Percentiles rank a stretch among this genome's conserved stretches.
These are phyloP conservation scores for Bonia amplexicaulis DNA, from an alignment of 176 grass and related monocot genomes.

Conservation along the genomic window DNA sequence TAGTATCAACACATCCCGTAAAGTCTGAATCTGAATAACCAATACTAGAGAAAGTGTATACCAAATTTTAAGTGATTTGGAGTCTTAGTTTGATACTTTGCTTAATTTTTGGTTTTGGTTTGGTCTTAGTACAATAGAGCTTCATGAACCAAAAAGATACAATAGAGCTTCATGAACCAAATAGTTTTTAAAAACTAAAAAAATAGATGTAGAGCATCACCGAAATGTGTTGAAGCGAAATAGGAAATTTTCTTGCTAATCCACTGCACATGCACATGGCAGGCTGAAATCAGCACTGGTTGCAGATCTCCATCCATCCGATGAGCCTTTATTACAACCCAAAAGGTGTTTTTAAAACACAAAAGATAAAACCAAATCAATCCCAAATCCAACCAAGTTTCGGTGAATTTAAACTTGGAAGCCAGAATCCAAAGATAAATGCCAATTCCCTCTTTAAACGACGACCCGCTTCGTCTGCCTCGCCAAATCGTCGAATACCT, in stretches of 20 bases:
- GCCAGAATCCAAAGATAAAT: background rate
- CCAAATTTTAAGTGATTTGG: too few species aligned
- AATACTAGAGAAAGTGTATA: too few species aligned
- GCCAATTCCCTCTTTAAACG: background rate
- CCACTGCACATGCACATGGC: background rate
- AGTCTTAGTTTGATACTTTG: too few species aligned
- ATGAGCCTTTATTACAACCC: background rate
- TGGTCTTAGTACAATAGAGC: too few species aligned
- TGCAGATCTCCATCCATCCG: background rate
- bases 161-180: too few species aligned
- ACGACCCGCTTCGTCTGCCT: background rate
- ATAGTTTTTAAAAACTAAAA: too few species aligned
- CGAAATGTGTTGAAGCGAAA: too few species aligned
- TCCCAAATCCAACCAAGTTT: background rate
- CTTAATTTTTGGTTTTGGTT: too few species aligned
- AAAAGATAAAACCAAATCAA: background rate
- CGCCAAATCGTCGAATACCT: slow-evolving; percentile 2
- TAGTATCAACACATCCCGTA: too few species aligned
- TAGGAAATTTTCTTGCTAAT: background rate
- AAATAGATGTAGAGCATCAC: too few species aligned
- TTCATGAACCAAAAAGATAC: too few species aligned
- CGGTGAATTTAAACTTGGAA: background rate
- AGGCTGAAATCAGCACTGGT: background rate
- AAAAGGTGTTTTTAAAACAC: background rate
- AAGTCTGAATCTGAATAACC: too few species aligned